These are phyloP conservation scores for Plenodomus lindquistii DNA, from an alignment of 2,329 filamentous ascomycete genomes.

Conservation along the genomic window DNA sequence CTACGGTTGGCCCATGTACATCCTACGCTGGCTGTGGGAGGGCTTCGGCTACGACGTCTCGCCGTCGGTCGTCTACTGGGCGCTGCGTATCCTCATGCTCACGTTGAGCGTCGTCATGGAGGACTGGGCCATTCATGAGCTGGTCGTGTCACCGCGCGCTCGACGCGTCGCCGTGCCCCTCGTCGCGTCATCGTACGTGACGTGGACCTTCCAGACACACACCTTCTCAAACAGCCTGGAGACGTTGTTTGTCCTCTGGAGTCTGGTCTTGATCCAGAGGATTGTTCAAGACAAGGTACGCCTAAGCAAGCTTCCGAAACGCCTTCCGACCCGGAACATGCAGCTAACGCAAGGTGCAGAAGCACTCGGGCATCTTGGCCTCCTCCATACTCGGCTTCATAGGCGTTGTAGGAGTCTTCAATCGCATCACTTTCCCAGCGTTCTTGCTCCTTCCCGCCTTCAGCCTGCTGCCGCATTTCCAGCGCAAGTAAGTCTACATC, in stretches of 20 bases:
- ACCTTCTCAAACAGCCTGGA: constrained; percentile 98
- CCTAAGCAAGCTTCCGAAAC: constrained; percentile 21
- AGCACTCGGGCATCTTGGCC: constrained; percentile 74
- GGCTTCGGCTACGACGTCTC: constrained; percentile 81
- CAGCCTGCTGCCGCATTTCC: constrained; percentile 82
- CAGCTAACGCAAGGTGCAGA: constrained; percentile 53
- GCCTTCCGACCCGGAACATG: constrained; percentile 25
- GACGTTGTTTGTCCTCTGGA: constrained; percentile 91
- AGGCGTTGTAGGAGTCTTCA: constrained; percentile 85
- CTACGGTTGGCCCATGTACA: constrained; percentile 90
- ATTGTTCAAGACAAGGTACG: constrained; percentile 78
- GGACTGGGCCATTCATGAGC: constrained; percentile 95
- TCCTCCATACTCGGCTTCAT: constrained; percentile 80
- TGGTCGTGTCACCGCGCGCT: constrained; percentile 73
- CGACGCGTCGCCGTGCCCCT: constrained; percentile 77
- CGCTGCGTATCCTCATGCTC: constrained; percentile 88
- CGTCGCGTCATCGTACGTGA: constrained; percentile 95
- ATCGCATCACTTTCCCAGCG: constrained; percentile 94
- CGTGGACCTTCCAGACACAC: constrained; percentile 98
- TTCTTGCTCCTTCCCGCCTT: constrained; percentile 84
- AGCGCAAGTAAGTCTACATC: constrained; percentile 66
- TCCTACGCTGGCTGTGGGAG: constrained; percentile 90
- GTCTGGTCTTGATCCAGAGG: constrained; percentile 84
- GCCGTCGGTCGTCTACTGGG: constrained; percentile 88
- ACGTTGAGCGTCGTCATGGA: constrained; percentile 92